Evolutionary conservation across 2,329 filamentous ascomycete genomes (phyloP), one percentile per base, ranked within the genome.

Genomic region (Paecilomyces formosus): DNA sequence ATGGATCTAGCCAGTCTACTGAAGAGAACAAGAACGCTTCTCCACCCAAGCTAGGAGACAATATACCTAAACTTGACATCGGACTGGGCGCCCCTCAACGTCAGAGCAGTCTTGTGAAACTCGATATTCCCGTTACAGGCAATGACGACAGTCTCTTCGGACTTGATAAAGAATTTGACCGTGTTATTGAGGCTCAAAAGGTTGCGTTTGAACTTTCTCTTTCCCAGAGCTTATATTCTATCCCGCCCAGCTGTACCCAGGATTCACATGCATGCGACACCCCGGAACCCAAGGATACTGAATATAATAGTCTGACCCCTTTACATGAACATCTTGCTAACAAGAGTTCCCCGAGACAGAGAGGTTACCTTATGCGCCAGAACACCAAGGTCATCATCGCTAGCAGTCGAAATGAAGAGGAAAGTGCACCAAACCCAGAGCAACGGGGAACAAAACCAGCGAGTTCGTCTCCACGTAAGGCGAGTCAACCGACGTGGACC

Each of bases 351-450:
- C 80, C 75, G 65, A 82, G 81, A 85, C 89, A 97, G 92, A 92
- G 95, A 79, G 94, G 94, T 58, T 99, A 99, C 71, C 82, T 97
- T 53, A 99, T 97, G 93, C 87, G 94, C 68, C 93, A 99, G 68
- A 99, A 97, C 76, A 97, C 93, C 3, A 97, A 97, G 75, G 84
- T 99, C 57, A 91, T 99, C 55, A 86, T 96, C 55, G 94, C 94
- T n/a, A 96, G 88, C 71, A 86, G 82, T 70, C 81, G 83, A 53
- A 88, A 88, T 64, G 81, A 88, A 62, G 88, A 72, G 70, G 86
- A 74, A 63, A 64, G 65, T 30, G 68, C 64, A 31, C 69, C 65
- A 31, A 64, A 63, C 31, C 52, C 62, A 13, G 69, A 70, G 22
- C 68, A 73, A 53, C 72, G 73, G 73, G 76, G 80, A 24, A 80